Conservation (phyloP, 768 basidiomycete species). For the Termitomyces sp. region DNA sequence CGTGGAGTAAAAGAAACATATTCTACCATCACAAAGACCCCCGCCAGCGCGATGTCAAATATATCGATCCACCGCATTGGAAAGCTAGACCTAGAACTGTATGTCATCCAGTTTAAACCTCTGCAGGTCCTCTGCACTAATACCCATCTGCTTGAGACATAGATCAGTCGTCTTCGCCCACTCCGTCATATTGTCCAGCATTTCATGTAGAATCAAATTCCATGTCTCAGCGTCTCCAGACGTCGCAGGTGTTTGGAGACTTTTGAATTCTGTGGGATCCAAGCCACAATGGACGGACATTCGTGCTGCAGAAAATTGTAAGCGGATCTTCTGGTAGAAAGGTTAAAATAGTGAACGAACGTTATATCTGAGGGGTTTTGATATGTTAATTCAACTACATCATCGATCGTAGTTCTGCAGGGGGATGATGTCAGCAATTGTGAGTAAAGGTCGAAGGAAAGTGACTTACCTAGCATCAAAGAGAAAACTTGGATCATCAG, state of each 20-base stretch:
- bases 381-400: not conserved
- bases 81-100: not conserved
- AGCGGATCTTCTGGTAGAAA: not conserved
- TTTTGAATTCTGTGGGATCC: not conserved
- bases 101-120: not conserved
- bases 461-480: not conserved
- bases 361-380: not conserved
- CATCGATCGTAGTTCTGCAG: not conserved
- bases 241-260: not conserved
- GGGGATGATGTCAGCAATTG: not conserved
- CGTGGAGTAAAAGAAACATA: no score
- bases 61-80: not conserved
- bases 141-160: not conserved
- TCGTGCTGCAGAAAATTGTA: not conserved
- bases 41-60: not conserved
- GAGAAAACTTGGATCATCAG: not conserved
- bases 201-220: not conserved
- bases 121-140: not conserved
- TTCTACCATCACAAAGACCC: no score
- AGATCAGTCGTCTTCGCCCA: not conserved
- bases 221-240: not conserved
- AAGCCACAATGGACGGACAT: not conserved
- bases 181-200: slow-evolving; percentile 6
- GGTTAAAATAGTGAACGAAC: not conserved
- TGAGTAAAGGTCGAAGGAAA: not conserved